phyloP scores from a whole-genome alignment of 2,329 filamentous ascomycete species.

The Coccinonectria pachysandricola region DNA sequence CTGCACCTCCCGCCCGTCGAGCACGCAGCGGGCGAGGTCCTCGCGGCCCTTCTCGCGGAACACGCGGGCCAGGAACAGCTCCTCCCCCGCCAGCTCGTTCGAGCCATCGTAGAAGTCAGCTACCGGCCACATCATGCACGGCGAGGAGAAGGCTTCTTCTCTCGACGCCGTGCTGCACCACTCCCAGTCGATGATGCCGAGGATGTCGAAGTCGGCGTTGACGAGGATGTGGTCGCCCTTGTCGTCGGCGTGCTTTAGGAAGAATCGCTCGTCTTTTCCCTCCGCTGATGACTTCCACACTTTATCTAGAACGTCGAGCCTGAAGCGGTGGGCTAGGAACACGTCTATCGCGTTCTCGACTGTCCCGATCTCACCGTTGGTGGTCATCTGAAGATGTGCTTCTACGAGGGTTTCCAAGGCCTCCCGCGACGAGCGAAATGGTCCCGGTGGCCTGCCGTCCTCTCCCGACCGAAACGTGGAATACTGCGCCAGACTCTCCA shows the following conservation, averaged over 20 bases:
- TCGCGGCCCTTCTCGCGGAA: conserved; percentile 7
- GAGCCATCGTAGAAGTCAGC: conserved; percentile 21
- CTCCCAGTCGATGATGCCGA: conserved; percentile 35
- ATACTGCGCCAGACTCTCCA: conserved; percentile 10
- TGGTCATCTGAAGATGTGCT: conserved; percentile 15
- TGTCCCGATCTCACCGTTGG: conserved; percentile 13
- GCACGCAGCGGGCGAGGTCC: conserved; percentile 9
- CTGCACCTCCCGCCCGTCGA: conserved; percentile 8
- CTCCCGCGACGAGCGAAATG: conserved; percentile 16
- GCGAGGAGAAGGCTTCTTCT: conserved; percentile 22
- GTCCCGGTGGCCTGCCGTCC: conserved; percentile 9
- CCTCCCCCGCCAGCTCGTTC: conserved; percentile 8
- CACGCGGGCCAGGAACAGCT: conserved; percentile 4
- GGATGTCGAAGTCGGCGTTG: conserved; percentile 29
- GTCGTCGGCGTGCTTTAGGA: conserved; percentile 34
- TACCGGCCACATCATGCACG: conserved; percentile 26
- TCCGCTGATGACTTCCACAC: conserved; percentile 1
- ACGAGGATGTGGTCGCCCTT: conserved; percentile 35
- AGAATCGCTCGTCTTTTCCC: conserved; percentile 15
- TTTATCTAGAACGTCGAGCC: conserved; percentile 2
- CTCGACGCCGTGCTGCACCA: conserved; percentile 21
- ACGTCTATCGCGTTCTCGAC: conserved; percentile 6
- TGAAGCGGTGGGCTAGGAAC: conserved; percentile 8
- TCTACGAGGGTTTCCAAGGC: conserved; percentile 8
- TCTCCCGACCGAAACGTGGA: conserved; percentile 4